Conservation (phyloP, 805 yeast species). For the Candida awuae region DNA sequence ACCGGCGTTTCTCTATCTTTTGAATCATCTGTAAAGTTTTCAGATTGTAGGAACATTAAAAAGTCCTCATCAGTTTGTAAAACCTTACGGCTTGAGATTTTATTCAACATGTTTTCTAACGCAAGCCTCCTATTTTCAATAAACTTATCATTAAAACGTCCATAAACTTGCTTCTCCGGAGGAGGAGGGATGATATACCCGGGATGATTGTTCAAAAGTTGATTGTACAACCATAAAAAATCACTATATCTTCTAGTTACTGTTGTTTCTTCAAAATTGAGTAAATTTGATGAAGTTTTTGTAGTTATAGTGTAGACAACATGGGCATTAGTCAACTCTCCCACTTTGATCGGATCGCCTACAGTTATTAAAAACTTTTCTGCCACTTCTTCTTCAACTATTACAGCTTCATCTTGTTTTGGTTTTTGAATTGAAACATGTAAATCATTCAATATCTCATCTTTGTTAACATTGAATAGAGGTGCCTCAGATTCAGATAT, state of each 20-base stretch:
- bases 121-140: conserved; percentile 80
- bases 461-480: conserved; percentile 36
- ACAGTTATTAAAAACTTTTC: conserved; percentile 56
- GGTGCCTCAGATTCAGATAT: conserved; percentile 39
- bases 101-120: conserved; percentile 75
- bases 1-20: conserved; percentile 53
- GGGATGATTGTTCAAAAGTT: conserved; percentile 76
- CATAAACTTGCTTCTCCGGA: conserved; percentile 88
- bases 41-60: conserved; percentile 66
- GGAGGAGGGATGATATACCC: conserved; percentile 94
- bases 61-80: conserved; percentile 72
- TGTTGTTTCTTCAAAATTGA: conserved; percentile 33
- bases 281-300: conserved; percentile 37
- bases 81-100: conserved; percentile 48
- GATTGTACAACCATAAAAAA: conserved; percentile 90
- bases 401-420: conserved; percentile 17
- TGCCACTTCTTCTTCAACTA: conserved; percentile 12
- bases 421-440: conserved; percentile 1
- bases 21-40: conserved; percentile 58
- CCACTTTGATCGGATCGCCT: conserved; percentile 87
- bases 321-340: conserved; percentile 83
- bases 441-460: conserved; percentile 1
- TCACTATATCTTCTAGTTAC: conserved; percentile 87
- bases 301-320: conserved; percentile 78
- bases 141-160: conserved; percentile 84